Evolutionary conservation across 768 basidiomycete species (phyloP).

Genomic region (Tylopilus rubrobrunneus): DNA sequence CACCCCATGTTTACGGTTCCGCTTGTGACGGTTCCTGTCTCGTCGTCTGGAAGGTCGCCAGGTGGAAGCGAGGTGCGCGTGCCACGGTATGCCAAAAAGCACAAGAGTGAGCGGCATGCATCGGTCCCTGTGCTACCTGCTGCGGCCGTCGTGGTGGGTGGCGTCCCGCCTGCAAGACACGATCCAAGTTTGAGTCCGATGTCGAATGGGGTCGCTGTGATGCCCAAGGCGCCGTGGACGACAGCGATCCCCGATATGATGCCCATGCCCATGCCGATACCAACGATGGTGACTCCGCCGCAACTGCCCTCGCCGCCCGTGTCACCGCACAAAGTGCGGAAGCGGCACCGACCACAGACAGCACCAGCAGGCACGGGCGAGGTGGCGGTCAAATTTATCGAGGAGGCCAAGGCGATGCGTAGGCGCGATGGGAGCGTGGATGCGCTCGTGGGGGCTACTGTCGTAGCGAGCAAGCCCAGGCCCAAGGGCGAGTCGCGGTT

Average conservation of each 20-base stretch:
- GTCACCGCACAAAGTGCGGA: neutral
- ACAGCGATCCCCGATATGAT: neutral
- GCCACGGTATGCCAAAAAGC: neutral
- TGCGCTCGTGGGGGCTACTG: neutral
- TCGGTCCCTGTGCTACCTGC: neutral
- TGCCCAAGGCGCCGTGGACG: neutral
- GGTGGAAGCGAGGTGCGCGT: neutral
- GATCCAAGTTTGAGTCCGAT: neutral
- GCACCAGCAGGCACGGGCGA: slow-evolving; percentile 18
- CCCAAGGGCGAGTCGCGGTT: slow-evolving; percentile 8
- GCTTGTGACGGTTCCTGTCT: slow-evolving; percentile 22
- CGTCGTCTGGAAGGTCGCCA: neutral
- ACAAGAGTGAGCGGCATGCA: neutral
- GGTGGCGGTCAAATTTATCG: slow-evolving; percentile 11
- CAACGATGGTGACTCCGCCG: neutral
- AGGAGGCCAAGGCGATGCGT: slow-evolving; percentile 1
- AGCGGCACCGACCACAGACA: slow-evolving; percentile 23
- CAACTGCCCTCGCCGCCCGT: neutral
- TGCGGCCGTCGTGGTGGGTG: neutral
- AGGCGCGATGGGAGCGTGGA: slow-evolving; percentile 1
- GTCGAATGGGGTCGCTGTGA: neutral
- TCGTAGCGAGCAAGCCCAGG: neutral
- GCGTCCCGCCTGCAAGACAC: neutral
- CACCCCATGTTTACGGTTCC: slow-evolving; percentile 31
- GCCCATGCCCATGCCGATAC: neutral